Percentiles rank a stretch among this genome's conserved stretches.
Conservation (phyloP, 257 asterid species). For the Solanum phureja region DNA sequence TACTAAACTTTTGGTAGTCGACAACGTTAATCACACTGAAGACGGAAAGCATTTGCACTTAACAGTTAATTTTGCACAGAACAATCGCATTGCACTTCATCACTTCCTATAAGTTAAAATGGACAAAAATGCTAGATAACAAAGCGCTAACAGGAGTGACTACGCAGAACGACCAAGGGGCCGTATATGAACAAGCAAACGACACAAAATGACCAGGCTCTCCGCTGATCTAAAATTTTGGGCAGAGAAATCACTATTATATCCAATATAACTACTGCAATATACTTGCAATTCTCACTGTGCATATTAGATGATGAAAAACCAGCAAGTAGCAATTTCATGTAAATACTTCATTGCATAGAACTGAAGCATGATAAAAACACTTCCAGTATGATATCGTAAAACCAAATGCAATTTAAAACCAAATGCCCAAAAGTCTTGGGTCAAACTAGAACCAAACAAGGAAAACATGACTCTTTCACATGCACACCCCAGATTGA, state of each 20-base stretch:
- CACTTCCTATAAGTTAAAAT: neutral
- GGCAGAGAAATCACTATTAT: neutral
- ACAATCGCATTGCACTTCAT: neutral
- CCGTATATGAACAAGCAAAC: neutral
- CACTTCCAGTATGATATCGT: neutral
- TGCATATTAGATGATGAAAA: neutral
- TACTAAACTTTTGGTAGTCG: neutral
- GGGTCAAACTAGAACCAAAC: neutral
- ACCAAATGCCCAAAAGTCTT: neutral
- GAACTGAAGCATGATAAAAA: neutral
- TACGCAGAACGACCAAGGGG: neutral
- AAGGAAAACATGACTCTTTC: constrained; percentile 7
- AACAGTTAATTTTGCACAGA: neutral
- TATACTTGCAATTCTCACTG: neutral
- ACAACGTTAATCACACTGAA: neutral
- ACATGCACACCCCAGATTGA: constrained; percentile 10
- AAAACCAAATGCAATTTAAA: neutral
- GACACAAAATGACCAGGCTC: too few species aligned
- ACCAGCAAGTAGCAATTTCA: neutral
- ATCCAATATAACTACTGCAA: neutral
- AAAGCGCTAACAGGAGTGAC: neutral
- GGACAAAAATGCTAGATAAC: neutral
- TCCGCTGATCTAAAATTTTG: neutral
- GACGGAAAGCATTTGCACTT: neutral
- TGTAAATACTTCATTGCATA: neutral